Percentiles rank a stretch among this genome's conserved stretches.
phyloP scores from a whole-genome alignment of 2,329 filamentous ascomycete species.

The Calonectria crousiana region DNA sequence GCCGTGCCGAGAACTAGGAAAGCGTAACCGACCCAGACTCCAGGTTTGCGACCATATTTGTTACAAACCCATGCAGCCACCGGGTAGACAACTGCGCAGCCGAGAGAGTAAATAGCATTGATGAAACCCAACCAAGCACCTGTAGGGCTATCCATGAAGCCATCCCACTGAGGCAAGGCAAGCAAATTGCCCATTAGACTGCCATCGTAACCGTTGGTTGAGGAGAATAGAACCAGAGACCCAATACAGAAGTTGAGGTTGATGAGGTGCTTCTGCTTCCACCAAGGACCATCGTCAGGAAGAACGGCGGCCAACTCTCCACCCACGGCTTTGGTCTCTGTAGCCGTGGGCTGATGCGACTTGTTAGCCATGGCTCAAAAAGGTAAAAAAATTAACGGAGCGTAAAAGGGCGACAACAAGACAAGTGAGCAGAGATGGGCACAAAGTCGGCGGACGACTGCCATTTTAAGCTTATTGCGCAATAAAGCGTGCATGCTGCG shows the following conservation, averaged over 20 bases:
- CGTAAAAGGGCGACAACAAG: background rate
- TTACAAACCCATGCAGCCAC: conserved; percentile 39
- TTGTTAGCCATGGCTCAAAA: background rate
- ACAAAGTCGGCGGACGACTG: background rate
- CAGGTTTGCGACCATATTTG: conserved; percentile 16
- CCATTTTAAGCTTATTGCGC: background rate
- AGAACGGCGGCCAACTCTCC: background rate
- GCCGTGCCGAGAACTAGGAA: conserved; percentile 34
- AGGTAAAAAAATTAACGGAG: background rate
- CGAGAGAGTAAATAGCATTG: conserved; percentile 46
- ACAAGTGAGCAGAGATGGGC: background rate
- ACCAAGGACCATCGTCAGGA: conserved; percentile 7
- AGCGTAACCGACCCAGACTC: conserved; percentile 20
- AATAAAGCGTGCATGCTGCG: background rate
- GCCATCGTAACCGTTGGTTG: conserved; percentile 52
- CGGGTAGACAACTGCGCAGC: conserved; percentile 48
- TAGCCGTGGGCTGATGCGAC: conserved; percentile 1
- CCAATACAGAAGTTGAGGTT: conserved; percentile 37
- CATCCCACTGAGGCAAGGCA: conserved; percentile 49
- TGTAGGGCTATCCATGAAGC: conserved; percentile 48
- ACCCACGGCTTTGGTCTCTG: conserved; percentile 3
- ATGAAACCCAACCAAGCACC: conserved; percentile 45
- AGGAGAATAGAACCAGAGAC: conserved; percentile 42
- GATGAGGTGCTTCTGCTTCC: conserved; percentile 1
- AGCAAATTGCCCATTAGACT: conserved; percentile 52